Conservation (phyloP, 108 stramenopile genomes). For the Chaetoceros muelleri region DNA sequence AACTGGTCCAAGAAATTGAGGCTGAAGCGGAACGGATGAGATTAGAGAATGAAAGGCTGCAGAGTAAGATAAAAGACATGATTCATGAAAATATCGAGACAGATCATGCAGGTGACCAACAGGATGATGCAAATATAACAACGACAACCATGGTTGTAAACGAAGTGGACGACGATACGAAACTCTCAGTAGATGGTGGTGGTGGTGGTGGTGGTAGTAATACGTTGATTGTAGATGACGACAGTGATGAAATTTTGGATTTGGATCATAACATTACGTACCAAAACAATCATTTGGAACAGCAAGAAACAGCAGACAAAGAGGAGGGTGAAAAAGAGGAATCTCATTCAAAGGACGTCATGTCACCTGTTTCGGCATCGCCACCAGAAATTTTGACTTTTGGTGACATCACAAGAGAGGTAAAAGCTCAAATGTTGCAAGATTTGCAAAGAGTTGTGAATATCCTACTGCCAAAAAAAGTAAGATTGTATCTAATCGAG, state of each 20-base stretch:
- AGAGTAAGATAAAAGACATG: slow-evolving; percentile 18
- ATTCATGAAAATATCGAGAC: slow-evolving; percentile 3
- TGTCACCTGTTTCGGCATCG: not conserved
- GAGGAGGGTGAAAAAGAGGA: not conserved
- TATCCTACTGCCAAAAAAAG: not conserved
- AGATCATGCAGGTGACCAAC: slow-evolving; percentile 5
- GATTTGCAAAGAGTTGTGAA: not conserved
- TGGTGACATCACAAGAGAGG: not conserved
- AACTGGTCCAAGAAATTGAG: slow-evolving; percentile 53
- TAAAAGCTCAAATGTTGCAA: not conserved
- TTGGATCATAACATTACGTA: not conserved
- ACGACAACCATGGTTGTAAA: too few species aligned
- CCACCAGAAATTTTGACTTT: not conserved
- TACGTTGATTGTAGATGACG: not conserved
- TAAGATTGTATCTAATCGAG: not conserved
- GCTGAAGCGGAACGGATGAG: slow-evolving; percentile 59
- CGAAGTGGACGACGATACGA: not conserved
- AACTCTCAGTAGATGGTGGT: not conserved
- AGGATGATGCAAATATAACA: not conserved
- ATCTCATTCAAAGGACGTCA: not conserved
- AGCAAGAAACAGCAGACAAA: too few species aligned
- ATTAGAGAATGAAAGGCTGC: slow-evolving; percentile 32
- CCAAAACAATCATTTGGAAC: too few species aligned
- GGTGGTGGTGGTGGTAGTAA: not conserved
- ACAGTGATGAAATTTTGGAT: not conserved